These are phyloP conservation scores for Apocynum venetum DNA, from an alignment of 257 asterid genomes.

Conservation along the genomic window DNA sequence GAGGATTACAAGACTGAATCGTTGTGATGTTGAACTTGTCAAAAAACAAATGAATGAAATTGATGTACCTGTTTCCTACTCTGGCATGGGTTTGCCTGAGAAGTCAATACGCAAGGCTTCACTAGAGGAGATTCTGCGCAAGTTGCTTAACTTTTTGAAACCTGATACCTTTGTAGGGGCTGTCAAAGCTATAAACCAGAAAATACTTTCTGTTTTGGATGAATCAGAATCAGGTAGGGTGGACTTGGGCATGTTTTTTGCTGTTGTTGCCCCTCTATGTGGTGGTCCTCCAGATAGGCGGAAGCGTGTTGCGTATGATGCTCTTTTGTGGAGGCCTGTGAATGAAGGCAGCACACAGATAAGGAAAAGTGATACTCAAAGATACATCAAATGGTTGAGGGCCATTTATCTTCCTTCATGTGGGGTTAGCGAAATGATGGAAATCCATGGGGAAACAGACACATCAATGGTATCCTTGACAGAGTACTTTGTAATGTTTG, in stretches of 20 bases:
- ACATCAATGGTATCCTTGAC: constrained; percentile 47
- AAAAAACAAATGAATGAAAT: constrained; percentile 83
- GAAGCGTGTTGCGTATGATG: constrained; percentile 77
- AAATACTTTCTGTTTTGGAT: constrained; percentile 69
- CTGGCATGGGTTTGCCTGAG: constrained; percentile 75
- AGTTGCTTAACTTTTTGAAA: constrained; percentile 76
- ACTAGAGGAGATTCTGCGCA: constrained; percentile 67
- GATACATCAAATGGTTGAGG: constrained; percentile 68
- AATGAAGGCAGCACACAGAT: constrained; percentile 68
- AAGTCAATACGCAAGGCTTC: constrained; percentile 92
- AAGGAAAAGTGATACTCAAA: constrained; percentile 67
- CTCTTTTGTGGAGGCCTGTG: constrained; percentile 87
- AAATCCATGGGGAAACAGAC: constrained; percentile 72
- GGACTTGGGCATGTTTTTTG: constrained; percentile 89
- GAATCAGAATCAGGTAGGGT: constrained; percentile 85
- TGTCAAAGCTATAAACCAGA: constrained; percentile 88
- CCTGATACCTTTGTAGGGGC: constrained; percentile 95
- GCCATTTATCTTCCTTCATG: constrained; percentile 77
- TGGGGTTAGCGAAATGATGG: constrained; percentile 73
- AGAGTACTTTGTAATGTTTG: constrained; percentile 73
- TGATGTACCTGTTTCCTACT: constrained; percentile 74
- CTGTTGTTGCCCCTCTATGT: constrained; percentile 78
- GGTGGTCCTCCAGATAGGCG: constrained; percentile 79
- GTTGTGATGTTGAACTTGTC: constrained; percentile 72
- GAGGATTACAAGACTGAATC: constrained; percentile 81